Conservation (phyloP, 2,329 filamentous ascomycete genomes). For the Fonsecaea monophora region DNA sequence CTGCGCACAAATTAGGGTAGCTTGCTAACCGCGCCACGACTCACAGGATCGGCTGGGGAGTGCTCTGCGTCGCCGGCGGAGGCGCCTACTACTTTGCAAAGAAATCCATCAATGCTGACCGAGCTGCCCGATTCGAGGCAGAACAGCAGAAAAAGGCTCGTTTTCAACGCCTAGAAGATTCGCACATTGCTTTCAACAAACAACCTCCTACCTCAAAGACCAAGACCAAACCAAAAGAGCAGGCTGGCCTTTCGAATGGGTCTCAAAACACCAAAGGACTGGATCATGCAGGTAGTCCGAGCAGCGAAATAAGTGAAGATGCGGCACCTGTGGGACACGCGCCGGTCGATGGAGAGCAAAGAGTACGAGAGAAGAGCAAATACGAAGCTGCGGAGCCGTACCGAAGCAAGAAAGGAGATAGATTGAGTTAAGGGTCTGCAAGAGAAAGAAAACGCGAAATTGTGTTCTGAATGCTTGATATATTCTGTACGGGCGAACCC, state of each 20-base stretch:
- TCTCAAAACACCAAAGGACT: slow-evolving; percentile 46
- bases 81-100: slow-evolving; percentile 97
- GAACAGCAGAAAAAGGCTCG: slow-evolving; percentile 65
- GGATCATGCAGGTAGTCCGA: slow-evolving; percentile 68
- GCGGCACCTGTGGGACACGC: slow-evolving; percentile 87
- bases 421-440: slow-evolving; percentile 66
- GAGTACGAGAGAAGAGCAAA: slow-evolving; percentile 79
- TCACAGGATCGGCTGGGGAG: slow-evolving; percentile 85
- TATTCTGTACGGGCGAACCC: slow-evolving; percentile 6
- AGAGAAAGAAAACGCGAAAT: background rate
- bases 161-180: slow-evolving; percentile 46
- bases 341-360: slow-evolving; percentile 71
- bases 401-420: slow-evolving; percentile 80
- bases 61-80: slow-evolving; percentile 84
- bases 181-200: slow-evolving; percentile 40
- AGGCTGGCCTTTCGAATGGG: slow-evolving; percentile 32
- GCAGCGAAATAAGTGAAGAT: slow-evolving; percentile 75
- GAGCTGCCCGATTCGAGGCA: slow-evolving; percentile 72
- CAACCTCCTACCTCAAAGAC: slow-evolving; percentile 25
- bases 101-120: slow-evolving; percentile 89
- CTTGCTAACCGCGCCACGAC: background rate
- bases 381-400: slow-evolving; percentile 83
- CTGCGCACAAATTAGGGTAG: background rate
- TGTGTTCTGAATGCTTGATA: slow-evolving; percentile 3
- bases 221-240: slow-evolving; percentile 35